These are phyloP conservation scores for Diaporthe ampelina DNA, from an alignment of 2,329 filamentous ascomycete species.

Conservation along the genomic window DNA sequence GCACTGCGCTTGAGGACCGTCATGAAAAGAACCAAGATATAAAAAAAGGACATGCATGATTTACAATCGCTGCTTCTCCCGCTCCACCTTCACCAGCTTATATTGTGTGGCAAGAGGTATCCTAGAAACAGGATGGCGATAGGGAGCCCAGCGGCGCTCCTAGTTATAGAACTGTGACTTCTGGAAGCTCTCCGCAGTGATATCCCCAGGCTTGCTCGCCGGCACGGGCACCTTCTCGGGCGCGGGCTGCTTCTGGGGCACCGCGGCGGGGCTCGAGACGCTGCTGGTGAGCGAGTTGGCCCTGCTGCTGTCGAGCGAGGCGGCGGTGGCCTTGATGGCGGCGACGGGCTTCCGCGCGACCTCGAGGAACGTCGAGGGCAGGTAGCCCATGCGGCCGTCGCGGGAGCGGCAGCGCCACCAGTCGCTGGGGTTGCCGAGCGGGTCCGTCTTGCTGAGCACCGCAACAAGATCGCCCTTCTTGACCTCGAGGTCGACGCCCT, in stretches of 20 bases:
- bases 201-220: constrained; percentile 64
- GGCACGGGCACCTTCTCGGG: constrained; percentile 52
- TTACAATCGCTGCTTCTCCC: not conserved
- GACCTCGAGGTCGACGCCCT: constrained; percentile 89
- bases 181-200: constrained; percentile 68
- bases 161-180: constrained; percentile 72
- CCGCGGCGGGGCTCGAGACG: constrained; percentile 42
- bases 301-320: constrained; percentile 60
- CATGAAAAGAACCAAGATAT: not conserved
- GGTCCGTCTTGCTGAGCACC: constrained; percentile 92
- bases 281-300: constrained; percentile 66
- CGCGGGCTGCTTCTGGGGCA: constrained; percentile 44
- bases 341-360: constrained; percentile 71
- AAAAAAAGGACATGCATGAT: not conserved
- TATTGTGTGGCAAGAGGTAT: too few species aligned
- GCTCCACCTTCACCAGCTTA: too few species aligned
- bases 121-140: too few species aligned
- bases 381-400: constrained; percentile 90
- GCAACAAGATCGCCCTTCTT: constrained; percentile 97
- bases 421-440: constrained; percentile 90
- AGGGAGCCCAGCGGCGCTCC: too few species aligned
- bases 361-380: constrained; percentile 92
- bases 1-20: not conserved
- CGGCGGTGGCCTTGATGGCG: constrained; percentile 63
- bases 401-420: constrained; percentile 97